Conservation (phyloP, 495 filamentous ascomycete species). For the Podospora pseudopauciseta region DNA sequence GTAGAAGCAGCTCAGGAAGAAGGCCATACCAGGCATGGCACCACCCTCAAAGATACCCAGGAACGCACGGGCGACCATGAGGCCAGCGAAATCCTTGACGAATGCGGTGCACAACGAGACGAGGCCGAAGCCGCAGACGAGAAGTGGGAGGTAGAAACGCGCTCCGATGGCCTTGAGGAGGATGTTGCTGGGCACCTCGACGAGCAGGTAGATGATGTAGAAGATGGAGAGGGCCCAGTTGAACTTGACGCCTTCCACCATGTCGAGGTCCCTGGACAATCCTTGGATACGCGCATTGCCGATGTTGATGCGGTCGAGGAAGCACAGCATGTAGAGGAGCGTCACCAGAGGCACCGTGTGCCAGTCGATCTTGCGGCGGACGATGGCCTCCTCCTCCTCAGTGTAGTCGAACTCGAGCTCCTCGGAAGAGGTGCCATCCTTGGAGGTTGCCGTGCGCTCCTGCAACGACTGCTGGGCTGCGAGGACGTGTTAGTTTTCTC, state of each 20-base stretch:
- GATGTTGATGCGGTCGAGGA: conserved; percentile 55
- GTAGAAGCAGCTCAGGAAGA: conserved; percentile 56
- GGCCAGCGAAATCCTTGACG: conserved; percentile 40
- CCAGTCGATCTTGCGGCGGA: conserved; percentile 53
- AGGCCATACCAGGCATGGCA: conserved; percentile 56
- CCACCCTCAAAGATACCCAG: conserved; percentile 53
- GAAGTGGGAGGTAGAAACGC: conserved; percentile 59
- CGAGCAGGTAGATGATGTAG: conserved; percentile 65
- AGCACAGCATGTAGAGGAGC: conserved; percentile 49
- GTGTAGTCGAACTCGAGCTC: conserved; percentile 41
- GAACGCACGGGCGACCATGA: conserved; percentile 41
- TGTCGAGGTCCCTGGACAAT: conserved; percentile 50
- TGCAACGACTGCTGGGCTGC: conserved; percentile 17
- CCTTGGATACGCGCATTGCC: conserved; percentile 64
- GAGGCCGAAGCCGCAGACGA: conserved; percentile 49
- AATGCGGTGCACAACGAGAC: conserved; percentile 47
- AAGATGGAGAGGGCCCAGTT: conserved; percentile 58
- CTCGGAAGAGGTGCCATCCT: conserved; percentile 22
- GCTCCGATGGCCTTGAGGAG: conserved; percentile 58
- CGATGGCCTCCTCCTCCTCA: conserved; percentile 45
- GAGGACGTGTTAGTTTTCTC: neutral
- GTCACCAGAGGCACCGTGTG: conserved; percentile 52
- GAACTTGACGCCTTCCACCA: conserved; percentile 47
- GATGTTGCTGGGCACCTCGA: conserved; percentile 65
- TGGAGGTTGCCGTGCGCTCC: conserved; percentile 15